Evolutionary conservation across 2,329 filamentous ascomycete species (phyloP), one percentile per base, ranked within the genome.

Genomic region (Pestalotiopsis sp.): DNA sequence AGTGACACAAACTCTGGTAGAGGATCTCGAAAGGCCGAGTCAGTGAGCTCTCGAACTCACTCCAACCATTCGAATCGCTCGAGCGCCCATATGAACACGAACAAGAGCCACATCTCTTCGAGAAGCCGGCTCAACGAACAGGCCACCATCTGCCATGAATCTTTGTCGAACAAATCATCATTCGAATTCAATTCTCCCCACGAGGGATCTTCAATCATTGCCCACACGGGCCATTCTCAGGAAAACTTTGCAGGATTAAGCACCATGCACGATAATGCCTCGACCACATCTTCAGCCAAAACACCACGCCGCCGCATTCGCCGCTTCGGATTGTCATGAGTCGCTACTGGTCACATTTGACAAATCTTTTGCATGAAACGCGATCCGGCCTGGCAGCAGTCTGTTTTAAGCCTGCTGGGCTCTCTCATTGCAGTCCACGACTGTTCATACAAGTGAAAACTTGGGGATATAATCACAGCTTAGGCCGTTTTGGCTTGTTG

Each of bases 201-300:
- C 13, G 56, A 71, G 20, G 66, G 61, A 27, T 77, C 75, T 27
- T 78, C 77, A 11, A 59, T 75, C 57, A 7, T 74, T 52, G 76
- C 69, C 36, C 76, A 78, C 58, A 78, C 77, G 2, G 77, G 77
- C 11, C 76, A 77, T 69, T 78, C 77, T 11, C 31, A 56, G 25
- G 74, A 78, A 5, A 64, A 71, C 5, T 27, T 75, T n/a, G 59
- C 61, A 65, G 31, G 49, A 6, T 20, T 45, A 23, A 20, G 39
- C n/a, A 61, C 59, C 57, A 4, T 52, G 39, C 45, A 57, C 25
- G 49, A 57, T 17, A 66, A 20, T 45, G 38, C 25, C 14, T 66
- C 27, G 12, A 20, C 4, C 39, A 27, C 41, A 20, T 66, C 63
- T 12, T 20, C 45, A 17, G 36, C 41, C 11, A 61, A 66, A 14